Evolutionary conservation across 2,329 filamentous ascomycete genomes (phyloP), one percentile per base, ranked within the genome.

Genomic region (Botryotinia globosa): DNA sequence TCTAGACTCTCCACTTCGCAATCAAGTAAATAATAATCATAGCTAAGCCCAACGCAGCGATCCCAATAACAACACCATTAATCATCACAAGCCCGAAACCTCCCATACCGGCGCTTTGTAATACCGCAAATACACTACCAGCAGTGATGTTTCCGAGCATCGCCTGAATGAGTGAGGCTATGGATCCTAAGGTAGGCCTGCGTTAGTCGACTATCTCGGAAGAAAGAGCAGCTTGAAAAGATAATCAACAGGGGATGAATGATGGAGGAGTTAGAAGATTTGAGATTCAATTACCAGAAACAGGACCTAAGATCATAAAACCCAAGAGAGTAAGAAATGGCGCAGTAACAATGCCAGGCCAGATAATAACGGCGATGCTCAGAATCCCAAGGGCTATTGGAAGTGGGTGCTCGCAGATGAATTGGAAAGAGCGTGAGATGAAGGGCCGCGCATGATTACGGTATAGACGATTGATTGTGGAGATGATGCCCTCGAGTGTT

Each of bases 71-170:
- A 48, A 51, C 9, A 18, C 16, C 10, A 20, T 22, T 10, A 32
- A 70, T 8, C 18, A 25, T 2, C 32, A 10, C 12, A 20, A 64
- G 20, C 1, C 68, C 58, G 7, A 4, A 25, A 1, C 58, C 68
- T 39, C 12, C 42, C 68, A 64, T 70, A 4, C 32, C 68, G 3
- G 32, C 56, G 32, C 68, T 70, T 45, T 70, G 42, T 5, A 64
- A 32, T 12, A 25, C 39, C 42, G 58, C 32, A 42, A 70, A 70
- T 8, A 64, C 16, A 32, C 58, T 25, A 63, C 32, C 42, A 25
- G 42, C 42, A 48, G 32, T 4, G 37, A 70, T 10, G 8, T 42
- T 70, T 25, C 68, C 68, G 10, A 51, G 39, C 1, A 70, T 4
- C 20, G 29, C 18, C 22, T 70, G 68, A 3, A 22, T 37, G 1